These are phyloP conservation scores for Cryphonectria naterciae DNA, from an alignment of 2,329 filamentous ascomycete genomes.

Conservation along the genomic window DNA sequence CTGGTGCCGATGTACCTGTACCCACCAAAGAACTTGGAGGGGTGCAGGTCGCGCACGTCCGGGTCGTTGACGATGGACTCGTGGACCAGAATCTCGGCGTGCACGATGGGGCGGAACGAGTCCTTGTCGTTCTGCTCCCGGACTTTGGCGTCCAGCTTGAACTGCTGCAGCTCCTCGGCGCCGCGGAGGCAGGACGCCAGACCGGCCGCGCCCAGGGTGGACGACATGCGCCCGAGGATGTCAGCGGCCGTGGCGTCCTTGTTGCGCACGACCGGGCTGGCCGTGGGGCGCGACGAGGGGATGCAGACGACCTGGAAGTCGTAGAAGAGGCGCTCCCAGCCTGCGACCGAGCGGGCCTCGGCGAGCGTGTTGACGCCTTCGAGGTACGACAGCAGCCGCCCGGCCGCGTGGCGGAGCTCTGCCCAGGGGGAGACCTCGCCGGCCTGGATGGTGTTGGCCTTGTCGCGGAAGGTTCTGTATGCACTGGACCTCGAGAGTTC, in stretches of 20 bases:
- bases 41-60: constrained; percentile 4
- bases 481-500: constrained; percentile 15
- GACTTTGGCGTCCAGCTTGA: constrained; percentile 30
- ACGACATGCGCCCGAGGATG: constrained; percentile 32
- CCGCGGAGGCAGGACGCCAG: constrained; percentile 18
- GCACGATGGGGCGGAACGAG: constrained; percentile 38
- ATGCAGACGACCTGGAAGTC: constrained; percentile 37
- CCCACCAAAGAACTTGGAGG: constrained; percentile 36
- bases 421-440: constrained; percentile 31
- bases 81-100: constrained; percentile 42
- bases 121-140: constrained; percentile 4
- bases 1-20: constrained; percentile 46
- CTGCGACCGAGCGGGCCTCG: constrained; percentile 27
- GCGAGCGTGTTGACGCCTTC: constrained; percentile 33
- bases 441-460: constrained; percentile 20
- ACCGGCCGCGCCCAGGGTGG: neutral
- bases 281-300: constrained; percentile 32
- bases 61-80: constrained; percentile 32
- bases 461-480: constrained; percentile 29
- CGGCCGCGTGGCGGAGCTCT: constrained; percentile 35
- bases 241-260: constrained; percentile 21
- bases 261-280: constrained; percentile 27
- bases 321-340: constrained; percentile 39
- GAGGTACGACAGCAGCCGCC: constrained; percentile 37
- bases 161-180: constrained; percentile 30